Conservation (phyloP, 2,329 filamentous ascomycete species). For the Myriangium duriaei region DNA sequence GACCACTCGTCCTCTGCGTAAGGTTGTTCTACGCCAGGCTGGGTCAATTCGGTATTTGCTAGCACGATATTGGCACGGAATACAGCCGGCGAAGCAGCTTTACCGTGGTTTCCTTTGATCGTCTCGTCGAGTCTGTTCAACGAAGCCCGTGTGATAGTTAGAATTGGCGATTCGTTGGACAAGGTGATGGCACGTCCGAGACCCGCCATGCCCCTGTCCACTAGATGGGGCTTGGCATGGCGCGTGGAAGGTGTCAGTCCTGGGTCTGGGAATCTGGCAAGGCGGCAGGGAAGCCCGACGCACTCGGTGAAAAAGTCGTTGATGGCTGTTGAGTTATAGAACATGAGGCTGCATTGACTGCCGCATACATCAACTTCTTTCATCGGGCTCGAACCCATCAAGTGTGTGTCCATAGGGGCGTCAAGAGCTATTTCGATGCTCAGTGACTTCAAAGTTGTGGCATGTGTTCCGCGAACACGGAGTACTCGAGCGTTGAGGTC, state of each 20-base stretch:
- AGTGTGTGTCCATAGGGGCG: neutral
- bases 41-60: constrained; percentile 33
- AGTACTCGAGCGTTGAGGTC: constrained; percentile 58
- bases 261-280: constrained; percentile 66
- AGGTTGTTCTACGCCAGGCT: constrained; percentile 39
- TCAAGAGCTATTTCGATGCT: constrained; percentile 1
- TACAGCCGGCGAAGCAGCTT: constrained; percentile 54
- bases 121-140: constrained; percentile 63
- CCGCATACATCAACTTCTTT: constrained; percentile 49
- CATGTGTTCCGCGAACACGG: constrained; percentile 35
- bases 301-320: constrained; percentile 65
- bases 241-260: constrained; percentile 49
- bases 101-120: constrained; percentile 52
- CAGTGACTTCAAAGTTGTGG: neutral
- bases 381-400: constrained; percentile 6
- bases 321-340: constrained; percentile 31
- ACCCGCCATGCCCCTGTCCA: constrained; percentile 25
- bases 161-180: constrained; percentile 87
- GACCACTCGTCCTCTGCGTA: constrained; percentile 77
- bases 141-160: constrained; percentile 70
- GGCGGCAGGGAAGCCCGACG: constrained; percentile 65
- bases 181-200: constrained; percentile 53
- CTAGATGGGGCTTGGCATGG: constrained; percentile 58
- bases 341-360: neutral
- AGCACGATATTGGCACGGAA: constrained; percentile 87